Percentiles rank a stretch among this genome's conserved stretches.
Evolutionary conservation across 2,329 filamentous ascomycete genomes (phyloP).

Genomic region (Pleoardoris graminearum): DNA sequence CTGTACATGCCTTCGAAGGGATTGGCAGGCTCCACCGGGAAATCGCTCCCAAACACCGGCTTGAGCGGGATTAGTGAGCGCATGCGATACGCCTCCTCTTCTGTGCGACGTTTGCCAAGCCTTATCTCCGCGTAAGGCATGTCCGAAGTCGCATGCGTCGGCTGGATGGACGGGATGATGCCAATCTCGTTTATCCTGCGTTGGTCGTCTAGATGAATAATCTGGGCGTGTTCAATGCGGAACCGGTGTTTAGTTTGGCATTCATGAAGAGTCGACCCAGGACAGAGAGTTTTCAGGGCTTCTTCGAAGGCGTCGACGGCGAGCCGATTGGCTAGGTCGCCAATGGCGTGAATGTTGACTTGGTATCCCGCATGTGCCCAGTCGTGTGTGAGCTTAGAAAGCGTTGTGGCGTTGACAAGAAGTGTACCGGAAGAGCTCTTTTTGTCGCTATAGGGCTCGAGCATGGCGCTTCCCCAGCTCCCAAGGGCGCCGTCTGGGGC

Average conservation of each 20-base stretch:
- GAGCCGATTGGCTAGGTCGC: slow-evolving; percentile 68
- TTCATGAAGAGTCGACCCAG: slow-evolving; percentile 38
- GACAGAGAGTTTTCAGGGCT: slow-evolving; percentile 60
- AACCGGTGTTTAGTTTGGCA: slow-evolving; percentile 63
- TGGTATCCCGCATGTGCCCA: slow-evolving; percentile 68
- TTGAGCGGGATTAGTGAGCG: slow-evolving; percentile 58
- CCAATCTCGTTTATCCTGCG: slow-evolving; percentile 60
- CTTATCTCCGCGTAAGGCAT: slow-evolving; percentile 67
- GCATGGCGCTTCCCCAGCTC: slow-evolving; percentile 71
- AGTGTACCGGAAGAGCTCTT: slow-evolving; percentile 65
- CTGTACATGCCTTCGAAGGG: slow-evolving; percentile 72
- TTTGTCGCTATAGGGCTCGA: slow-evolving; percentile 71
- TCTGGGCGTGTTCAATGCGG: slow-evolving; percentile 72
- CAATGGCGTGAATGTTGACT: slow-evolving; percentile 74
- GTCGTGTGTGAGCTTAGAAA: slow-evolving; percentile 57
- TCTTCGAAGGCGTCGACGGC: slow-evolving; percentile 65
- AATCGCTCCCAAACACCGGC: slow-evolving; percentile 69
- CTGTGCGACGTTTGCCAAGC: slow-evolving; percentile 60
- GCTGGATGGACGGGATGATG: slow-evolving; percentile 70
- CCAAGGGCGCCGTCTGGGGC: slow-evolving; percentile 69
- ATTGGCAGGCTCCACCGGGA: slow-evolving; percentile 70
- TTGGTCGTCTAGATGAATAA: slow-evolving; percentile 69
- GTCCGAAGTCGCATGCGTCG: slow-evolving; percentile 72
- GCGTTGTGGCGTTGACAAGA: slow-evolving; percentile 64
- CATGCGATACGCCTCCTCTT: slow-evolving; percentile 67